Conservation (phyloP, 148 eudicot species). For the Dysphania ambrosioides region DNA sequence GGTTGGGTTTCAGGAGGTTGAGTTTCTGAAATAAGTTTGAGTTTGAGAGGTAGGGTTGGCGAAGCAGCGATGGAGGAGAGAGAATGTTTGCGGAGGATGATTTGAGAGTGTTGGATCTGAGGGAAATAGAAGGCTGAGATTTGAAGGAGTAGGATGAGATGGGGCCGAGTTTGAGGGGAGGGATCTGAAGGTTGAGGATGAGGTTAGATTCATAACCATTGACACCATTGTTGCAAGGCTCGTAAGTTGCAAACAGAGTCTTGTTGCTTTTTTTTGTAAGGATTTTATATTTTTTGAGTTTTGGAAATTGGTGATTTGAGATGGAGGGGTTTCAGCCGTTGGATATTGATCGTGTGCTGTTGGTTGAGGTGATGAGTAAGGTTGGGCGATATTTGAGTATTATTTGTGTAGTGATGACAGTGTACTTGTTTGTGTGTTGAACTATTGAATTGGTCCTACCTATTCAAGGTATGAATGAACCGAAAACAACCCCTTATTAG, state of each 20-base stretch:
- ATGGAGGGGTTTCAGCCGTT: not conserved
- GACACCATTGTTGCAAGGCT: constrained; percentile 76
- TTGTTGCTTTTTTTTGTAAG: no score
- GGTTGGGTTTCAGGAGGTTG: constrained; percentile 29
- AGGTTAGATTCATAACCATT: constrained; percentile 32
- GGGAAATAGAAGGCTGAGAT: constrained; percentile 30
- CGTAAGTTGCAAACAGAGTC: no score
- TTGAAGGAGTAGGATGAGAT: not conserved
- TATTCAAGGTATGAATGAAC: no score
- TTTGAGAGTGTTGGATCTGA: constrained; percentile 21
- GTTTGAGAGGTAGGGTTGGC: not conserved
- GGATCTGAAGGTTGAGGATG: constrained; percentile 33
- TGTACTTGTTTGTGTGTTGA: no score
- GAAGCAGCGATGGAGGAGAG: constrained; percentile 2
- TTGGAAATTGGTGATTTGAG: no score
- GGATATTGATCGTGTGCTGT: not conserved
- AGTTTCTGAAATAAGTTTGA: constrained; percentile 14
- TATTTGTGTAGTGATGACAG: no score
- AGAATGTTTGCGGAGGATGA: constrained; percentile 7
- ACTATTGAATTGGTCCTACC: no score
- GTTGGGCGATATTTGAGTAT: no score
- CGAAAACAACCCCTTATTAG: no score
- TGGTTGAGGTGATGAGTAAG: not conserved
- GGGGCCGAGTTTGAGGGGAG: constrained; percentile 10
- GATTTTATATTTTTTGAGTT: no score